A percentile compares a stretch with the other conserved stretches of the same genome.
phyloP scores from a whole-genome alignment of 2,329 filamentous ascomycete genomes.

The Sphaerulina musiva region DNA sequence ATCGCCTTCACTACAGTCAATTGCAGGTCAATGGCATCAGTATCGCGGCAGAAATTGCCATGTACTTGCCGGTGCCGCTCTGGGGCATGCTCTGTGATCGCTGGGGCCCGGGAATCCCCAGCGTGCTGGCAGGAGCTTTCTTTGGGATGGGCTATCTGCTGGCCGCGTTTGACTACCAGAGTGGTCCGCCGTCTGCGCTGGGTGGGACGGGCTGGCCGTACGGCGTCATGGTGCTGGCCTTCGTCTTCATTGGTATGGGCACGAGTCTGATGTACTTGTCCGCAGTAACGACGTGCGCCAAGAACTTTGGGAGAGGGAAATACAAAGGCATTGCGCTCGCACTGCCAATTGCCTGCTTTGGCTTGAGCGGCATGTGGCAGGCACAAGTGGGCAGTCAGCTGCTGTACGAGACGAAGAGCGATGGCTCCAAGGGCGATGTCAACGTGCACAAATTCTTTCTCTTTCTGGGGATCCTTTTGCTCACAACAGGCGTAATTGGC shows the following conservation, averaged over 20 bases:
- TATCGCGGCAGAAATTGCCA: slow-evolving; percentile 76
- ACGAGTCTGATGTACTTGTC: slow-evolving; percentile 86
- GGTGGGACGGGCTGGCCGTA: slow-evolving; percentile 62
- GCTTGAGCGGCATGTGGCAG: slow-evolving; percentile 91
- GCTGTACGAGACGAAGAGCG: slow-evolving; percentile 61
- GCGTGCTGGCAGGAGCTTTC: slow-evolving; percentile 62
- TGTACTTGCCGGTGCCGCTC: slow-evolving; percentile 86
- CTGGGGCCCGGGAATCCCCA: slow-evolving; percentile 69
- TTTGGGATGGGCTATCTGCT: slow-evolving; percentile 78
- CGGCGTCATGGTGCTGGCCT: slow-evolving; percentile 75
- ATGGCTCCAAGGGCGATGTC: slow-evolving; percentile 56
- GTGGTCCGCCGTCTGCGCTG: slow-evolving; percentile 48
- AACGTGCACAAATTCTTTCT: slow-evolving; percentile 82
- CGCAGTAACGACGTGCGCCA: slow-evolving; percentile 90
- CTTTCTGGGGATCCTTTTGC: slow-evolving; percentile 69
- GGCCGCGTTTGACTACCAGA: slow-evolving; percentile 70
- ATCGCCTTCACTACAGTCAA: slow-evolving; percentile 78
- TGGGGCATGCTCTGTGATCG: slow-evolving; percentile 91
- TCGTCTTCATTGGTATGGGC: slow-evolving; percentile 72
- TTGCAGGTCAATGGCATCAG: slow-evolving; percentile 86
- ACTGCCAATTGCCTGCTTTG: slow-evolving; percentile 84
- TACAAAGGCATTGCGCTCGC: slow-evolving; percentile 85
- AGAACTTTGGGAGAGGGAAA: slow-evolving; percentile 90
- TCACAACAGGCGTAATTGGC: slow-evolving; percentile 65
- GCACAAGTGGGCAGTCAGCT: slow-evolving; percentile 78